Conservation (phyloP, 495 filamentous ascomycete genomes). For the Parathielavia appendiculata region DNA sequence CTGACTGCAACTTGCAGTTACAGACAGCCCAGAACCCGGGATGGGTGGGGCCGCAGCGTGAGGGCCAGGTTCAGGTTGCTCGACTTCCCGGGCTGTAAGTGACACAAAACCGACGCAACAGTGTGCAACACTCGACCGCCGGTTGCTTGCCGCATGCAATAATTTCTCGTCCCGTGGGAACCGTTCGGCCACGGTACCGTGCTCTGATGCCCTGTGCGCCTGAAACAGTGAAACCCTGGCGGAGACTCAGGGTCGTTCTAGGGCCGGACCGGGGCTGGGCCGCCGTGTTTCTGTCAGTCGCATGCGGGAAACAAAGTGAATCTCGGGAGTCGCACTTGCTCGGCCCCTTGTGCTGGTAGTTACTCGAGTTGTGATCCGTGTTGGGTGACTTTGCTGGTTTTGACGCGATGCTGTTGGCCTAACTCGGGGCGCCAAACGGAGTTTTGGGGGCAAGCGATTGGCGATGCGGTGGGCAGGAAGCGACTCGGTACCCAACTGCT, state of each 20-base stretch:
- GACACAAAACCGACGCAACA: neutral
- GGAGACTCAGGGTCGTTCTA: neutral
- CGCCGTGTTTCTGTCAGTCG: neutral
- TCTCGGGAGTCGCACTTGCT: neutral
- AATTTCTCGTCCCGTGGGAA: no score
- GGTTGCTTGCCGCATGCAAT: neutral
- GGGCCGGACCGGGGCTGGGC: neutral
- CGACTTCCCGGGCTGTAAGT: neutral
- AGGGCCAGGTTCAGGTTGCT: no score
- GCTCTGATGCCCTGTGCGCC: neutral
- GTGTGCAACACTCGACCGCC: neutral
- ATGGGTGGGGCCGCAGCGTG: no score
- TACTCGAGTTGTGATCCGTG: neutral
- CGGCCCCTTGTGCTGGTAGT: neutral
- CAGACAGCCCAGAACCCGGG: no score
- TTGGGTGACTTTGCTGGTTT: neutral
- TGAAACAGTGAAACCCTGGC: neutral
- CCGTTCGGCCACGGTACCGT: neutral
- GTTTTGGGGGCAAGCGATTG: constrained; percentile 4
- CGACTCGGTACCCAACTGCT: neutral
- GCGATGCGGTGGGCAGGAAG: neutral
- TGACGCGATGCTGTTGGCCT: neutral
- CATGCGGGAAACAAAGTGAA: constrained; percentile 1
- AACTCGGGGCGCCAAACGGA: neutral
- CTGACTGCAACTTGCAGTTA: no score